Evolutionary conservation across 2,329 filamentous ascomycete genomes (phyloP).

Genomic region (Penicillium paneum): DNA sequence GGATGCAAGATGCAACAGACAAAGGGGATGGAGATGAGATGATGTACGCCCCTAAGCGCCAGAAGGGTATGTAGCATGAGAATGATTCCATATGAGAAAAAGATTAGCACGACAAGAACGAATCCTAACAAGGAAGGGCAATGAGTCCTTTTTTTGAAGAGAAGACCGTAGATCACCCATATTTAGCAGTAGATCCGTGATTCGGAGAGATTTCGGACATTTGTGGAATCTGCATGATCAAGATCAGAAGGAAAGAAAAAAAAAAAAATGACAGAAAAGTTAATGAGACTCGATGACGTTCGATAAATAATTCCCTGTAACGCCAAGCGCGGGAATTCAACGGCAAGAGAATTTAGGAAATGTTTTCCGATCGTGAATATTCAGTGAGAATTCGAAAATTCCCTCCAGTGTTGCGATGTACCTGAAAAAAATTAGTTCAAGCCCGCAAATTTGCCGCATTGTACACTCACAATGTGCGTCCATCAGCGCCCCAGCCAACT

Average conservation of each 20-base stretch:
- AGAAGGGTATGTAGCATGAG: slow-evolving; percentile 19
- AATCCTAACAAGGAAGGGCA: background rate
- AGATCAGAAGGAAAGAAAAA: background rate
- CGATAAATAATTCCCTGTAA: background rate
- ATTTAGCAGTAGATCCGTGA: background rate
- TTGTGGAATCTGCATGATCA: background rate
- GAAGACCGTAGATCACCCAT: background rate
- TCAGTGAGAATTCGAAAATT: slow-evolving; percentile 48
- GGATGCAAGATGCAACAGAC: slow-evolving; percentile 6
- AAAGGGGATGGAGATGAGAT: slow-evolving; percentile 6
- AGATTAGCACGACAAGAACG: background rate
- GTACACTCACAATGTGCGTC: slow-evolving; percentile 47
- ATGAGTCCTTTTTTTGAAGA: background rate
- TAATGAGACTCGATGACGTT: background rate
- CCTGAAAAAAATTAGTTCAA: slow-evolving; percentile 26
- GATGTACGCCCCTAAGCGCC: slow-evolving; percentile 21
- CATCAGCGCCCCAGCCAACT: slow-evolving; percentile 48
- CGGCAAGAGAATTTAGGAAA: slow-evolving; percentile 46
- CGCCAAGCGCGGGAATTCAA: slow-evolving; percentile 23
- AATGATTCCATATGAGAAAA: background rate
- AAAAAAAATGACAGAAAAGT: background rate
- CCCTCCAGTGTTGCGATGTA: slow-evolving; percentile 49
- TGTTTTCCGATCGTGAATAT: slow-evolving; percentile 47
- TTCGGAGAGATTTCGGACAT: background rate
- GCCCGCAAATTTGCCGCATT: too few relatives aligned